Evolutionary conservation across 257 asterid genomes (phyloP).

Genomic region (Solanum peruvianum): DNA sequence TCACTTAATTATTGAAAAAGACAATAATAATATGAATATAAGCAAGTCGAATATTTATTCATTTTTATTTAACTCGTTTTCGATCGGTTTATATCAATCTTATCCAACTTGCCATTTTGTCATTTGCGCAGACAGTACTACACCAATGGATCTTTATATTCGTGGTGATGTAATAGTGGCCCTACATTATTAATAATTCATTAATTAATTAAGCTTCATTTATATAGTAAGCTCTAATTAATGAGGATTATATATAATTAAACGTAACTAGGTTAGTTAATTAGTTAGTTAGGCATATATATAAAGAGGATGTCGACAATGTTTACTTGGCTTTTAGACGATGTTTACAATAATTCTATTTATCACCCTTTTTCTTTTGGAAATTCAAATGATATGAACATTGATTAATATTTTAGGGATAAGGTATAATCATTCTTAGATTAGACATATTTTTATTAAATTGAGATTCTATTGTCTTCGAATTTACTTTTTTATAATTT

Average conservation of each 20-base stretch:
- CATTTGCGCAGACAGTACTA: neutral
- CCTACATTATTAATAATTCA: neutral
- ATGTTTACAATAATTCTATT: neutral
- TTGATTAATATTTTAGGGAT: too few relatives aligned
- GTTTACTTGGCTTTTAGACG: neutral
- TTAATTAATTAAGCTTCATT: neutral
- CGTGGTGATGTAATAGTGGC: neutral
- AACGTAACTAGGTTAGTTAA: too few relatives aligned
- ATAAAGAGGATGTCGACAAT: neutral
- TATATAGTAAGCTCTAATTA: neutral
- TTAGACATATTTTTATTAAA: too few relatives aligned
- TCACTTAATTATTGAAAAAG: neutral
- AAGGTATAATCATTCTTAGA: neutral
- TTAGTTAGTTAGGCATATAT: neutral
- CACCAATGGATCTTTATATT: neutral
- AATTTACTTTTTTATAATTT: too few relatives aligned
- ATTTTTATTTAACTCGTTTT: neutral
- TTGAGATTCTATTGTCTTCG: fast-evolving
- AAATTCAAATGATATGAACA: neutral
- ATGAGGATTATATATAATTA: neutral
- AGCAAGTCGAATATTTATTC: too few relatives aligned
- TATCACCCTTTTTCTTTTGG: too few relatives aligned
- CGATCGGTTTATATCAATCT: fast-evolving
- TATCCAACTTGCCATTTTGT: neutral
- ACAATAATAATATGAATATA: neutral